Conservation (phyloP, 495 filamentous ascomycete genomes). For the Gamarada debralockiae region DNA sequence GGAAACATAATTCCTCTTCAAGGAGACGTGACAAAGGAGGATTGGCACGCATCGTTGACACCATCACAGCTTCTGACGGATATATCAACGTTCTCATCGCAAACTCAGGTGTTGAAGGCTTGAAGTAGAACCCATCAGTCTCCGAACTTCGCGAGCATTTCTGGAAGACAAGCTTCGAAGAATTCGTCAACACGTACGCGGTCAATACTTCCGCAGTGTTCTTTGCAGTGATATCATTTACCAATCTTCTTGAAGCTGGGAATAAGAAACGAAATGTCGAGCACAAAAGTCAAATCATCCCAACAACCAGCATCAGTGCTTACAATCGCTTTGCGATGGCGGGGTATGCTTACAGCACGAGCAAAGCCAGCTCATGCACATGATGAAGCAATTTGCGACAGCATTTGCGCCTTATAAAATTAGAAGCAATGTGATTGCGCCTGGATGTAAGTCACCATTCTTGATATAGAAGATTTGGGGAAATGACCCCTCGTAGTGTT, state of each 20-base stretch:
- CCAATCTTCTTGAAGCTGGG: slow-evolving; percentile 57
- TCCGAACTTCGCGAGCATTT: slow-evolving; percentile 47
- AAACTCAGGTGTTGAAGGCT: slow-evolving; percentile 52
- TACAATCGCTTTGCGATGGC: slow-evolving; percentile 54
- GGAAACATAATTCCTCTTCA: slow-evolving; percentile 50
- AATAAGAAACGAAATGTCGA: slow-evolving; percentile 51
- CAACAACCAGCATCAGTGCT: slow-evolving; percentile 58
- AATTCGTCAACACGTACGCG: slow-evolving; percentile 53
- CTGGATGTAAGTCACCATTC: slow-evolving; percentile 51
- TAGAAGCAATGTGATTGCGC: slow-evolving; percentile 60
- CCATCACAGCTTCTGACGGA: slow-evolving; percentile 47
- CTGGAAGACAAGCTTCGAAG: slow-evolving; percentile 48
- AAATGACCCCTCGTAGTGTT: slow-evolving; percentile 41
- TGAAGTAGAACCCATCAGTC: slow-evolving; percentile 34
- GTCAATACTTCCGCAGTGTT: slow-evolving; percentile 59
- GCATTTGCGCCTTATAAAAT: slow-evolving; percentile 54
- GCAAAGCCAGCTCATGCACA: slow-evolving; percentile 61
- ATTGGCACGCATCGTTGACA: slow-evolving; percentile 43
- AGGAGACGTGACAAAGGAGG: slow-evolving; percentile 63
- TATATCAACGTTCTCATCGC: slow-evolving; percentile 62
- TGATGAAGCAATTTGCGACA: slow-evolving; percentile 59
- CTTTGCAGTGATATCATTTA: slow-evolving; percentile 60
- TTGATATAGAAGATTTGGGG: neutral
- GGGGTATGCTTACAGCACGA: slow-evolving; percentile 58
- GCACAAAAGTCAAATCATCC: slow-evolving; percentile 58